phyloP scores from a whole-genome alignment of 768 basidiomycete species.

The Suillus plorans region DNA sequence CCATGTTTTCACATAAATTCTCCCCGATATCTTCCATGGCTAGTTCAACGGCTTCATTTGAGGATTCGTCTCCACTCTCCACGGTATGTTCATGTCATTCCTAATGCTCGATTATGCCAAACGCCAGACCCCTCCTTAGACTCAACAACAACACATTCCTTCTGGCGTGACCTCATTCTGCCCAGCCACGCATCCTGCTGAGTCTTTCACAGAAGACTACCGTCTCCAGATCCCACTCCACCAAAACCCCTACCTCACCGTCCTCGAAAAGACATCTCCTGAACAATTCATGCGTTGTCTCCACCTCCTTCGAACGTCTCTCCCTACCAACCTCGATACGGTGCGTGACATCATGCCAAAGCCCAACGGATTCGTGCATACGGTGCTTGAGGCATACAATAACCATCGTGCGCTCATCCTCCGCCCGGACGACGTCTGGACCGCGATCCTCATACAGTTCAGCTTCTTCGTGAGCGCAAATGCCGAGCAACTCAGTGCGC shows the following conservation, averaged over 20 bases:
- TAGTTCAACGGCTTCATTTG: neutral
- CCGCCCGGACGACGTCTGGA: conserved; percentile 46
- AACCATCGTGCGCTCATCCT: conserved; percentile 35
- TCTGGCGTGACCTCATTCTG: conserved; percentile 21
- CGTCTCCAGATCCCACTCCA: conserved; percentile 22
- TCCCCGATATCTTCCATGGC: neutral
- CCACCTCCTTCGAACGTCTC: conserved; percentile 30
- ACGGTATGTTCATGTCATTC: neutral
- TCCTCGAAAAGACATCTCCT: conserved; percentile 22
- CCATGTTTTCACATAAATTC: neutral
- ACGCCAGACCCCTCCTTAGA: conserved; percentile 12
- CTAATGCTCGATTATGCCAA: neutral
- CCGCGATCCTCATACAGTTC: conserved; percentile 40
- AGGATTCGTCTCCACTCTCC: neutral
- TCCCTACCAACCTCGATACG: conserved; percentile 16
- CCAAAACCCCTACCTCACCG: conserved; percentile 19
- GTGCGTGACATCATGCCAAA: conserved; percentile 17
- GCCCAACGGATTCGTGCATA: conserved; percentile 34
- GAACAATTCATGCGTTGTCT: conserved; percentile 22
- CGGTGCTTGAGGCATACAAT: conserved; percentile 34
- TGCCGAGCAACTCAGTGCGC: conserved; percentile 30
- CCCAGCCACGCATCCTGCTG: conserved; percentile 21
- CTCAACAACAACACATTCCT: neutral
- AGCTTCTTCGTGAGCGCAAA: conserved; percentile 33
- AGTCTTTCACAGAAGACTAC: conserved; percentile 32